Percentiles rank a stretch among this genome's conserved stretches.
Evolutionary conservation across 2,329 filamentous ascomycete genomes (phyloP).

Genomic region (Claviceps sp.): DNA sequence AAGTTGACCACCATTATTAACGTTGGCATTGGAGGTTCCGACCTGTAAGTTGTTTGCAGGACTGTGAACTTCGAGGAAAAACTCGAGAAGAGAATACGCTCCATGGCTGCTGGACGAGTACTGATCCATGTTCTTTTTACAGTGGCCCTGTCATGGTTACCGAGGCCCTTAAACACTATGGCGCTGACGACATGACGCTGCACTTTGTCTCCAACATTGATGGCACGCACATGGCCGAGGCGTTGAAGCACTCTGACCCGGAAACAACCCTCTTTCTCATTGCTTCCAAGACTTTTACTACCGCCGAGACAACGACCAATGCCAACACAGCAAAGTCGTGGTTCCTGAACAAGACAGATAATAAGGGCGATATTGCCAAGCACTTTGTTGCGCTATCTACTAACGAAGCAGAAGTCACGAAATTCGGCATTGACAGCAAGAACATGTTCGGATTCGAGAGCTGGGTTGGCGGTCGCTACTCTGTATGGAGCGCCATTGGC

Average conservation of each 20-base stretch:
- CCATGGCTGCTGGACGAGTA: no score
- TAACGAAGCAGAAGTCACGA: conserved; percentile 87
- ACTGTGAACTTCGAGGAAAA: not conserved
- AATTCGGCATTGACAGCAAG: conserved; percentile 96
- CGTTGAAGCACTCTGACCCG: conserved; percentile 74
- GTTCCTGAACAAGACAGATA: conserved; percentile 72
- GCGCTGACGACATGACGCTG: conserved; percentile 69
- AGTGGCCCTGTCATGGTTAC: conserved; percentile 98
- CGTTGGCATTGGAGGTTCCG: conserved; percentile 93
- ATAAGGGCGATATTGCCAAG: conserved; percentile 85
- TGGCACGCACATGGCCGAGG: conserved; percentile 93
- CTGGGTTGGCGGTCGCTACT: conserved; percentile 97
- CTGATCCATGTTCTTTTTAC: not conserved
- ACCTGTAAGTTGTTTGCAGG: conserved; percentile 57
- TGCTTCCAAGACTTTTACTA: conserved; percentile 98
- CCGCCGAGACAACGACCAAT: conserved; percentile 92
- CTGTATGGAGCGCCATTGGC: conserved; percentile 97
- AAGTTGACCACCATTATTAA: conserved; percentile 94
- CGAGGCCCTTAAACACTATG: conserved; percentile 92
- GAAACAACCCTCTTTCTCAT: conserved; percentile 98
- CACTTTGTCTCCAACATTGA: conserved; percentile 99
- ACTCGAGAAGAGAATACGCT: not conserved
- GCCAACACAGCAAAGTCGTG: conserved; percentile 93
- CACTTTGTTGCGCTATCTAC: conserved; percentile 98
- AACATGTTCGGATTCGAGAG: conserved; percentile 99